A percentile compares a stretch with the other conserved stretches of the same genome.
Conservation (phyloP, 2,329 filamentous ascomycete genomes). For the Zasmidium citrigriseum region DNA sequence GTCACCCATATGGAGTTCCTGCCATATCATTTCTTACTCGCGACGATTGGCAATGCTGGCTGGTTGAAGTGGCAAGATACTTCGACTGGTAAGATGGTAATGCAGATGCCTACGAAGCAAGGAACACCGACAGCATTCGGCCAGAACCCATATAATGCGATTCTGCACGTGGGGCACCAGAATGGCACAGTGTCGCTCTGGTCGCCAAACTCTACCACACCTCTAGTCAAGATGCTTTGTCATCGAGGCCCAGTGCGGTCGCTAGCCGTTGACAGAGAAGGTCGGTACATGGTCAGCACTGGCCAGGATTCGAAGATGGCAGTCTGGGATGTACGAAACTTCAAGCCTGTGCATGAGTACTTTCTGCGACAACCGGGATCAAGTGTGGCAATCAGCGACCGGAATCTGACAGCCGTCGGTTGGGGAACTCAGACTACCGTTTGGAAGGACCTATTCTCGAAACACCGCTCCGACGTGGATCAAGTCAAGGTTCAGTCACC, state of each 20-base stretch:
- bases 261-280: conserved; percentile 82
- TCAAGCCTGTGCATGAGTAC: conserved; percentile 89
- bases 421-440: conserved; percentile 88
- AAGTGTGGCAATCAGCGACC: conserved; percentile 84
- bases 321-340: conserved; percentile 95
- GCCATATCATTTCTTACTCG: conserved; percentile 92
- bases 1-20: conserved; percentile 93
- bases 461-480: conserved; percentile 57
- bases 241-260: conserved; percentile 87
- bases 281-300: conserved; percentile 91
- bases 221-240: conserved; percentile 86
- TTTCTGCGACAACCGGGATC: conserved; percentile 79
- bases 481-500: conserved; percentile 80
- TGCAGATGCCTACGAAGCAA: conserved; percentile 80
- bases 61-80: conserved; percentile 94
- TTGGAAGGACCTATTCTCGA: conserved; percentile 87
- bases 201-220: conserved; percentile 87
- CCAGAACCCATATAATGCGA: conserved; percentile 90
- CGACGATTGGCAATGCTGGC: conserved; percentile 79
- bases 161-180: conserved; percentile 89
- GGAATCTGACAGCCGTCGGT: conserved; percentile 81
- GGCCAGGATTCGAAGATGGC: conserved; percentile 89
- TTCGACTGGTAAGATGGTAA: conserved; percentile 85
- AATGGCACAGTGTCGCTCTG: conserved; percentile 93
- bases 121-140: conserved; percentile 80